Evolutionary conservation across 2,329 filamentous ascomycete genomes (phyloP).

Genomic region (Metarhizium rileyi): DNA sequence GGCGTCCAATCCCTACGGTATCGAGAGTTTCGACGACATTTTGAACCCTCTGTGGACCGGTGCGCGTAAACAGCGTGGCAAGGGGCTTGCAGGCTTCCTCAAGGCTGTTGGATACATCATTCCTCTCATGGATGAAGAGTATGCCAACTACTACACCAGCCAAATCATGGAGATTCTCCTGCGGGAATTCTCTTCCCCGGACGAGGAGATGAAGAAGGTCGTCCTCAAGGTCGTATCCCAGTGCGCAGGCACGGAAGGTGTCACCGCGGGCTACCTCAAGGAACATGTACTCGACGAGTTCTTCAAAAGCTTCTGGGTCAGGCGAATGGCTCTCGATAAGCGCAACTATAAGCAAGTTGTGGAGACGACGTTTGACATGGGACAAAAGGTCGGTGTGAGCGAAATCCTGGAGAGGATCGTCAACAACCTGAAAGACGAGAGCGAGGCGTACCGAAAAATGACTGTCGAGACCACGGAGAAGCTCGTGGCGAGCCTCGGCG

Average conservation of each 20-base stretch:
- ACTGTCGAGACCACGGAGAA: conserved; percentile 97
- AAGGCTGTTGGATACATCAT: conserved; percentile 99
- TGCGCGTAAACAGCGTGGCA: conserved; percentile 89
- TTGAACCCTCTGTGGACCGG: conserved; percentile 96
- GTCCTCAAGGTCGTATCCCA: conserved; percentile 96
- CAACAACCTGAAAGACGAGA: conserved; percentile 94
- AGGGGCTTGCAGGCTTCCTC: conserved; percentile 88
- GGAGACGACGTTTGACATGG: conserved; percentile 93
- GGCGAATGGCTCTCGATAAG: conserved; percentile 93
- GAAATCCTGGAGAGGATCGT: conserved; percentile 93
- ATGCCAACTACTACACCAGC: conserved; percentile 96
- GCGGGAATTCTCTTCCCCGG: conserved; percentile 89
- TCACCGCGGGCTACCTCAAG: conserved; percentile 89
- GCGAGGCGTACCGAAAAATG: conserved; percentile 97
- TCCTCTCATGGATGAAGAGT: conserved; percentile 98
- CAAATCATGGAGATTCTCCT: conserved; percentile 99
- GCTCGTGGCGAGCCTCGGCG: conserved; percentile 83
- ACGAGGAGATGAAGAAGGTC: conserved; percentile 99
- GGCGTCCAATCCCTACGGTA: conserved; percentile 95
- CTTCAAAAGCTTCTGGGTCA: conserved; percentile 98
- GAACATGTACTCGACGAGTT: conserved; percentile 93
- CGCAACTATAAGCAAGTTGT: conserved; percentile 97
- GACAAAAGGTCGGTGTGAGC: conserved; percentile 93
- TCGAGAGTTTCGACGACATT: conserved; percentile 97
- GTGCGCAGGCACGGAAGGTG: conserved; percentile 87